These are phyloP conservation scores for Boletus coccyginus DNA, from an alignment of 768 basidiomycete species.

Conservation along the genomic window DNA sequence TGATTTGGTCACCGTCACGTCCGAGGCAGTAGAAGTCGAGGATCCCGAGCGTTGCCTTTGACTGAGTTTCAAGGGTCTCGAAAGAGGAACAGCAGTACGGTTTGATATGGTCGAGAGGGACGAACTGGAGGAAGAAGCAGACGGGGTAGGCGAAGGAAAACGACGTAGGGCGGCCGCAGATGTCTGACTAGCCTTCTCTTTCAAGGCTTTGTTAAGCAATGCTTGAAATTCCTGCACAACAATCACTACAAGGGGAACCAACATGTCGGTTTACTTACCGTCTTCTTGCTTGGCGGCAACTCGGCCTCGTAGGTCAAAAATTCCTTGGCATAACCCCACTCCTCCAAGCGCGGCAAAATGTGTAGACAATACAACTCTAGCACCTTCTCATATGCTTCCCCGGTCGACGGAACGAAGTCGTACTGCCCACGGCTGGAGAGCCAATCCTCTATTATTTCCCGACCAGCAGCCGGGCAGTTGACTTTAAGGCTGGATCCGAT, in stretches of 20 bases:
- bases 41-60: conserved; percentile 18
- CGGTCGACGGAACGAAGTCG: conserved; percentile 29
- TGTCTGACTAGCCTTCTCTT: conserved; percentile 18
- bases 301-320: conserved; percentile 75
- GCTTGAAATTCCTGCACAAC: conserved; percentile 33
- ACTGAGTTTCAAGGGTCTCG: conserved; percentile 9
- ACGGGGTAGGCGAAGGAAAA: conserved; percentile 48
- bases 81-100: conserved; percentile 61
- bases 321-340: conserved; percentile 79
- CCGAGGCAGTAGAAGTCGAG: conserved; percentile 24
- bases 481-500: conserved; percentile 69
- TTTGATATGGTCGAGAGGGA: conserved; percentile 72
- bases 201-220: conserved; percentile 29
- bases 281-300: conserved; percentile 45
- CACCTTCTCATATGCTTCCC: conserved; percentile 68
- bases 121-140: conserved; percentile 58
- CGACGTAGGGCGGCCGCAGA: conserved; percentile 28
- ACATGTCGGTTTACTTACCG: conserved; percentile 40
- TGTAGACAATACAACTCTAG: conserved; percentile 75
- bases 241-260: conserved; percentile 4
- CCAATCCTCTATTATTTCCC: conserved; percentile 77
- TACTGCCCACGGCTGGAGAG: conserved; percentile 53
- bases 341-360: conserved; percentile 65
- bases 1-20: conserved; percentile 25
- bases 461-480: conserved; percentile 56